Base-by-base conservation (phyloP, 345 rosid genomes). In the Hypericum perforatum region DNA sequence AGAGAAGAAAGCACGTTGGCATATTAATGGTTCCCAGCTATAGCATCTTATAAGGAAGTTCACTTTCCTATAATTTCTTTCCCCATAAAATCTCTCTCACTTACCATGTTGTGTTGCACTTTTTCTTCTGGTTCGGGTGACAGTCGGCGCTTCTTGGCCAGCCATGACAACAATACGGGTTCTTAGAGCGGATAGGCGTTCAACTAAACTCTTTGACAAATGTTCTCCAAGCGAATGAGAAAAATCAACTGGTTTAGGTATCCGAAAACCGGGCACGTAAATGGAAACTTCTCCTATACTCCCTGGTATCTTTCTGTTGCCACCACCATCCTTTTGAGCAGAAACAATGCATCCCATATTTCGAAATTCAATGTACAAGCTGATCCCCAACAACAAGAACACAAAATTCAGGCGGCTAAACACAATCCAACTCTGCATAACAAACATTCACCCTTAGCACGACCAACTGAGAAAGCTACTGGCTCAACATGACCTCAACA, bases 81-180 rank as follows among this genome's bases (percentile, higher is more conserved):
- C 32, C 1, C 32, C 32, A 22, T 4, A 57, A 13, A 12, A 48
- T 43, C 42, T 53, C 40, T 59, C 49, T 39, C 57, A 75, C 70
- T 57, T 64, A 89, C 99, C 97, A 68, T 94, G 97, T 61, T 94
- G 99, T 39, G 99, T 88, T 57, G 86, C 81, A 70, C 76, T 80
- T 79, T 77, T 89, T 72, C 97, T 89, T 66, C 89, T 78, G 40
- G 97, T 80, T 74, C 97, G 78, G 14, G 97, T 80, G 50, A 86
- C 75, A 44, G 97, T 94, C 39, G 99, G 95, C 22, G 81, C 95
- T 82, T 94, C 97, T 77, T 94, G 99, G 43, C 80, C 82, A 43
- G 95, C 99, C 97, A 94, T 94, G 60, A 89, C 94, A 40, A 94
- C 97, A 38, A 94, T 81, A 51, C 97, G 95, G 43, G 91, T 84